Evolutionary conservation across 176 grass and related monocot genomes (phyloP).

Genomic region (Hordeum vulgare): MorexV3_pseudomolecules_assembly NC_058524.1:595350224-595350723

Average conservation of each 20-base stretch:
- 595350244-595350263: too few species aligned
- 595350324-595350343: too few species aligned
- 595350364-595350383: too few species aligned
- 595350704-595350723: neutral
- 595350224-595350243: neutral
- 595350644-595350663: neutral
- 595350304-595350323: too few species aligned
- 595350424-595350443: neutral
- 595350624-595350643: neutral
- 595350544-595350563: neutral
- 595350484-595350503: neutral
- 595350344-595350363: too few species aligned
- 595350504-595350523: neutral
- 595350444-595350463: neutral
- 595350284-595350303: too few species aligned
- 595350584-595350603: neutral
- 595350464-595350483: neutral
- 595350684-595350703: neutral
- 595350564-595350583: neutral
- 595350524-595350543: neutral
- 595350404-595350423: too few species aligned
- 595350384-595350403: too few species aligned
- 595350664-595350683: neutral
- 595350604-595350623: neutral
- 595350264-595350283: too few species aligned